phyloP scores from a whole-genome alignment of 2,329 filamentous ascomycete species.

The Ustilaginoidea virens region DNA sequence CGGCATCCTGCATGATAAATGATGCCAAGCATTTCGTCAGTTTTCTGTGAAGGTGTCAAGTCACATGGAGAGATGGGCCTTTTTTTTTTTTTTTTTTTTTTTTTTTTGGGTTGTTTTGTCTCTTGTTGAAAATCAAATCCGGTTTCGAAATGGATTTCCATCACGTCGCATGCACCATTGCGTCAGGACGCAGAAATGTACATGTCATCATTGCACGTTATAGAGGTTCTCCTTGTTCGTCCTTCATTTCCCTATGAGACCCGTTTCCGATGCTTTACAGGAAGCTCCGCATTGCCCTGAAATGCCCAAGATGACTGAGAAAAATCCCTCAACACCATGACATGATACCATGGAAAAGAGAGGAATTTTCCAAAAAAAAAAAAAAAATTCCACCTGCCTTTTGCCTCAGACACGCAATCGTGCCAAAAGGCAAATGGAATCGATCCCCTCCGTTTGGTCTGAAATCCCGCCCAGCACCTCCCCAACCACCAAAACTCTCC shows the following conservation, averaged over 20 bases:
- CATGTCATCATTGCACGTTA: constrained; percentile 1
- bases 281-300: constrained; percentile 1
- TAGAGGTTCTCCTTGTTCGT: background rate
- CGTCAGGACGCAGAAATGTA: background rate
- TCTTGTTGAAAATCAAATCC: too few relatives aligned
- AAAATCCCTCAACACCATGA: constrained; percentile 1
- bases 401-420: background rate
- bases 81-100: background rate
- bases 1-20: too few relatives aligned
- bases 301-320: constrained; percentile 3
- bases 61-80: too few relatives aligned
- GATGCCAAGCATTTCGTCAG: too few relatives aligned
- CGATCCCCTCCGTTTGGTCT: background rate
- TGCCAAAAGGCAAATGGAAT: too few relatives aligned
- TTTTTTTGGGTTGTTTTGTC: too few relatives aligned
- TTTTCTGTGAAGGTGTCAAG: too few relatives aligned
- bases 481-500: constrained; percentile 7
- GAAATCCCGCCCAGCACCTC: background rate
- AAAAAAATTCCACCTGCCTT: background rate
- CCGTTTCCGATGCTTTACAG: constrained; percentile 1
- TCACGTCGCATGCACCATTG: too few relatives aligned
- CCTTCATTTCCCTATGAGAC: constrained; percentile 2
- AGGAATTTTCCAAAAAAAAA: background rate
- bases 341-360: background rate
- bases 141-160: too few relatives aligned